Base-by-base conservation (phyloP, 2,329 filamentous ascomycete species). In the Penicillium polonicum region DNA sequence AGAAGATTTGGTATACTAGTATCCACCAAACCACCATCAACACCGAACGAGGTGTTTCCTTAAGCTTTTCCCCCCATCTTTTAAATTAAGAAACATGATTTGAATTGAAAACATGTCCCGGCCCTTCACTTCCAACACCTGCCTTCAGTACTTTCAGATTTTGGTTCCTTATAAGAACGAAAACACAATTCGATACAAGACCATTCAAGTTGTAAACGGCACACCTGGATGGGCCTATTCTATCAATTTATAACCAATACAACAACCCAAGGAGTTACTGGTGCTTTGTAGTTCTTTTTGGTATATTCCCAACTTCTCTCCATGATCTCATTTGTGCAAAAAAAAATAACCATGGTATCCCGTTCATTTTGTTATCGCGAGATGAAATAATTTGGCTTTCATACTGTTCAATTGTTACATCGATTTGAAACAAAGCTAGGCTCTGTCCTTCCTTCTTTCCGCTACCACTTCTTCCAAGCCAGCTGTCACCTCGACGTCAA, bases 1-100 rank as follows among this genome's bases (percentile, higher is more conserved):
- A 55, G 49, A 48, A 50, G 39, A 58, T 59, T 55, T 49, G 48
- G 54, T 60, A 61, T 45, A 60, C 53, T 42, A 55, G 39, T 55
- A 52, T 52, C 35, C 41, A 51, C 38, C 21, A 39, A 57, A 33
- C 33, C 17, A 42, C 49, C 29, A 35, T 52, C 39, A 19, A 25
- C 42, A 39, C 35, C 43, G 21, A 43, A 31, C 19, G 31, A 57
- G 49, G 43, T 57, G 13, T 57, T 31, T 42, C 35, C 44, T 57
- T 43, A 46, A 48, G 36, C 38, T 57, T 31, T 53, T 42, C 15
- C n/a, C 19, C 23, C 17, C 25, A 31, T 31, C 36, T 25, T 36
- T 52, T 38, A 21, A 42, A 23, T 53, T 45, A 48, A 41, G 49
- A 42, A 53, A 46, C 42, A 53, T 53, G 49, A 36, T 53, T 49